Evolutionary conservation across 2,329 filamentous ascomycete species (phyloP).

Genomic region (Trichoderma sp.): DNA sequence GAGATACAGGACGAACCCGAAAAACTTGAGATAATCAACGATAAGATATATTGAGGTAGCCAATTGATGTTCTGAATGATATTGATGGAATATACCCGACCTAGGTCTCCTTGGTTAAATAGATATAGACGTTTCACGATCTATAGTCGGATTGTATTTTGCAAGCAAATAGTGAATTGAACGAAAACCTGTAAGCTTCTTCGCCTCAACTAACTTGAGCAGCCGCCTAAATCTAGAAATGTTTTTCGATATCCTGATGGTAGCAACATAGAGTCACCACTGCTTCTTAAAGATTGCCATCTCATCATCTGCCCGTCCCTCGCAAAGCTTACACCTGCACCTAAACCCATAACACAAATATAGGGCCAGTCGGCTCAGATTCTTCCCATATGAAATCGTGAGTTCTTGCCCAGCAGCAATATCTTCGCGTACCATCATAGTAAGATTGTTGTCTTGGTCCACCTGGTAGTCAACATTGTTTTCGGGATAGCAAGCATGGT

Average conservation of each 20-base stretch:
- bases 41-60: not conserved
- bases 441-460: slow-evolving; percentile 43
- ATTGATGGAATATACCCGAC: not conserved
- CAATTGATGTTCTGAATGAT: not conserved
- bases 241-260: no score
- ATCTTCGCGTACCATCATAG: slow-evolving; percentile 44
- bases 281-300: slow-evolving; percentile 7
- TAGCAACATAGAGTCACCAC: not conserved
- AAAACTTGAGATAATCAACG: not conserved
- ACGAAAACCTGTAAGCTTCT: not conserved
- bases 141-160: not conserved
- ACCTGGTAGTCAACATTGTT: slow-evolving; percentile 52
- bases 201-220: not conserved
- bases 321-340: slow-evolving; percentile 56
- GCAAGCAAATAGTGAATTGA: not conserved
- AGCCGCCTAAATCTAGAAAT: not conserved
- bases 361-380: slow-evolving; percentile 43
- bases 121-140: not conserved
- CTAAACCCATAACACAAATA: slow-evolving; percentile 55
- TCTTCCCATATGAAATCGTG: slow-evolving; percentile 53
- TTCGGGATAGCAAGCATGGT: slow-evolving; percentile 56
- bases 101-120: not conserved
- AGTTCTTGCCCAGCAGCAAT: slow-evolving; percentile 54
- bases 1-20: not conserved
- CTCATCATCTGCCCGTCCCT: slow-evolving; percentile 33